Conservation (phyloP, 306 rosid species). For the Amphicarpaea edgeworthii region DNA sequence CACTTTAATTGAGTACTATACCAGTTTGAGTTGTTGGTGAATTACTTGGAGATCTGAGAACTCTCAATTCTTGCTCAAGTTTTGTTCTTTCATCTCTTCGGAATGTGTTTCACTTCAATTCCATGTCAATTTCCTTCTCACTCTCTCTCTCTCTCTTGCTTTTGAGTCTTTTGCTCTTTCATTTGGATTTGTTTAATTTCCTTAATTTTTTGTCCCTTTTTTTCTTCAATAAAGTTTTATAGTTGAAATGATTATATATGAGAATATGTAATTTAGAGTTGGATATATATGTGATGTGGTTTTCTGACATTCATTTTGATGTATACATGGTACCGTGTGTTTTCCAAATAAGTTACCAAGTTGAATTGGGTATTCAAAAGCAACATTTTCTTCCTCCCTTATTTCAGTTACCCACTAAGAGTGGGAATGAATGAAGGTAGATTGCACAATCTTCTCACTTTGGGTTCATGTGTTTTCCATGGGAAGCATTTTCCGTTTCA, state of each 20-base stretch:
- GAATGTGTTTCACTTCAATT: constrained; percentile 46
- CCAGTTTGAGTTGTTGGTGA: background rate
- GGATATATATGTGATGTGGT: constrained; percentile 45
- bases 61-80: background rate
- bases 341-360: constrained; percentile 47
- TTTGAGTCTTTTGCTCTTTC: background rate
- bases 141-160: background rate
- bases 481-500: constrained; percentile 41
- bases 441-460: constrained; percentile 45
- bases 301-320: constrained; percentile 48
- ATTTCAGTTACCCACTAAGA: constrained; percentile 44
- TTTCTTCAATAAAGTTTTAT: constrained; percentile 31
- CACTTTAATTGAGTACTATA: constrained; percentile 1
- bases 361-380: constrained; percentile 50
- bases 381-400: constrained; percentile 41
- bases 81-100: constrained; percentile 26
- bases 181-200: constrained; percentile 30
- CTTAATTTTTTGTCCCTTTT: background rate
- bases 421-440: constrained; percentile 15
- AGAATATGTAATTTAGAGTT: constrained; percentile 26
- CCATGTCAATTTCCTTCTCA: background rate
- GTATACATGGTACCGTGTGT: constrained; percentile 44
- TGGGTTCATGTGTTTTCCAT: constrained; percentile 52
- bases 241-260: background rate
- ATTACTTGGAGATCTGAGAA: constrained; percentile 45